Percentiles rank a stretch among this genome's conserved stretches.
These are phyloP conservation scores for Acidomyces sp. DNA, from an alignment of 495 filamentous ascomycete species.

Conservation along the genomic window DNA sequence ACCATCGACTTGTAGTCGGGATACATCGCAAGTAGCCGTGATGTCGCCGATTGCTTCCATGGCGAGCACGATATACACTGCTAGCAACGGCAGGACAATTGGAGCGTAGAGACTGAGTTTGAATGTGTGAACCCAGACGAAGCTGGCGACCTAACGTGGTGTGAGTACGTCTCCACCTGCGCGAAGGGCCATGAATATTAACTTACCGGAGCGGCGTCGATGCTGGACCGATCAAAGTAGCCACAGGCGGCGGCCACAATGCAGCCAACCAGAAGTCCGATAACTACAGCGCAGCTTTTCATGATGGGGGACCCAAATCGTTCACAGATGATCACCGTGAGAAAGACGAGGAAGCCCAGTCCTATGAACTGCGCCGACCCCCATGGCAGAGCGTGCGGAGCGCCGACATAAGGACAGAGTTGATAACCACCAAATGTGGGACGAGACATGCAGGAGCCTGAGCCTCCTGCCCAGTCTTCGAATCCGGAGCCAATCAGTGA, in stretches of 20 bases:
- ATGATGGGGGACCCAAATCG: constrained; percentile 70
- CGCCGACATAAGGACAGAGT: constrained; percentile 56
- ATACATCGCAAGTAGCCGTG: constrained; percentile 67
- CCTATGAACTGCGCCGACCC: constrained; percentile 78
- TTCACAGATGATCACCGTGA: constrained; percentile 79
- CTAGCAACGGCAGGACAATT: constrained; percentile 68
- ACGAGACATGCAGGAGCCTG: constrained; percentile 44
- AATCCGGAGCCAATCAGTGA: constrained; percentile 64
- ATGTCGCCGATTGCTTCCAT: constrained; percentile 84
- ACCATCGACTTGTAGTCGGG: constrained; percentile 69
- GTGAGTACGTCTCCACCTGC: too few species aligned
- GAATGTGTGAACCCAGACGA: constrained; percentile 89
- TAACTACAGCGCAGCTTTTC: constrained; percentile 61
- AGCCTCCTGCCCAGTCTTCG: constrained; percentile 73
- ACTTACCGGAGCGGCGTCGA: constrained; percentile 57
- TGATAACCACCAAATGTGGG: constrained; percentile 43
- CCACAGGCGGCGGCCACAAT: constrained; percentile 75
- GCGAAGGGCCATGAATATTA: too few species aligned
- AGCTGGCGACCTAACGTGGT: too few species aligned
- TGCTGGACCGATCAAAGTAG: constrained; percentile 63
- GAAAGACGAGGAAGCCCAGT: constrained; percentile 77
- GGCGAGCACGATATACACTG: constrained; percentile 76
- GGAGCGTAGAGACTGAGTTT: constrained; percentile 68
- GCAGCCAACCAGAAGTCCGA: constrained; percentile 68
- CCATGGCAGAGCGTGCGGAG: constrained; percentile 77